phyloP scores from a whole-genome alignment of 805 yeast genomes.

The Suhomyces vadensis region DNA sequence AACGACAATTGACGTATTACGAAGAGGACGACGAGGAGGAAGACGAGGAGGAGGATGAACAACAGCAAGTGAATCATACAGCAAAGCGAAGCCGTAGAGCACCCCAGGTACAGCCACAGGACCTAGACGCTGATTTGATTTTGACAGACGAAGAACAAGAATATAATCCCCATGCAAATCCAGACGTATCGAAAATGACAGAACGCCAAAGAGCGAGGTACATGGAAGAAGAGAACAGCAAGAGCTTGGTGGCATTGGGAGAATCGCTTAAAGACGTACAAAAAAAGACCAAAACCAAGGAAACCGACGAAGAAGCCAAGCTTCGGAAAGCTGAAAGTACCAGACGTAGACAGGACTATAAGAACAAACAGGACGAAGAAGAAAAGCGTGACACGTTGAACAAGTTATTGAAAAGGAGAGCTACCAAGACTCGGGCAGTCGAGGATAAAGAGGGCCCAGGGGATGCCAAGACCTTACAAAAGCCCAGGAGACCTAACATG shows the following conservation, averaged over 20 bases:
- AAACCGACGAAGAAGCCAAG: constrained; percentile 83
- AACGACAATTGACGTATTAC: constrained; percentile 39
- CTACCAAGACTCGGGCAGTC: constrained; percentile 61
- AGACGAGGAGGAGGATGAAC: constrained; percentile 18
- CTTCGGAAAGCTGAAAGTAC: constrained; percentile 84
- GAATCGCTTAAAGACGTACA: constrained; percentile 27
- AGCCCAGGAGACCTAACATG: constrained; percentile 44
- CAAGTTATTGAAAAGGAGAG: constrained; percentile 79
- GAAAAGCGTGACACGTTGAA: constrained; percentile 92
- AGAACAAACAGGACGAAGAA: constrained; percentile 80
- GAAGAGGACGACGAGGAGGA: constrained; percentile 37
- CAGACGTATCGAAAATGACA: constrained; percentile 52
- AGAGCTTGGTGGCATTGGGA: constrained; percentile 32
- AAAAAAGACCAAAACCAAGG: constrained; percentile 50
- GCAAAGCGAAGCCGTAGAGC: constrained; percentile 10
- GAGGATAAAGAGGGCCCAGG: constrained; percentile 30
- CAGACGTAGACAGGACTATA: constrained; percentile 80
- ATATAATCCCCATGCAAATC: constrained; percentile 41
- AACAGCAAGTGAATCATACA: constrained; percentile 7
- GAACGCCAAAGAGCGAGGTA: constrained; percentile 55
- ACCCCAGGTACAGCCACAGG: constrained; percentile 27
- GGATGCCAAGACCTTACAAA: constrained; percentile 18
- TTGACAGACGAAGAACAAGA: constrained; percentile 46
- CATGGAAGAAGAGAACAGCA: constrained; percentile 30
- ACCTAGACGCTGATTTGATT: constrained; percentile 35